phyloP scores from a whole-genome alignment of 2,329 filamentous ascomycete genomes.

The Paecilomyces variotii region DNA sequence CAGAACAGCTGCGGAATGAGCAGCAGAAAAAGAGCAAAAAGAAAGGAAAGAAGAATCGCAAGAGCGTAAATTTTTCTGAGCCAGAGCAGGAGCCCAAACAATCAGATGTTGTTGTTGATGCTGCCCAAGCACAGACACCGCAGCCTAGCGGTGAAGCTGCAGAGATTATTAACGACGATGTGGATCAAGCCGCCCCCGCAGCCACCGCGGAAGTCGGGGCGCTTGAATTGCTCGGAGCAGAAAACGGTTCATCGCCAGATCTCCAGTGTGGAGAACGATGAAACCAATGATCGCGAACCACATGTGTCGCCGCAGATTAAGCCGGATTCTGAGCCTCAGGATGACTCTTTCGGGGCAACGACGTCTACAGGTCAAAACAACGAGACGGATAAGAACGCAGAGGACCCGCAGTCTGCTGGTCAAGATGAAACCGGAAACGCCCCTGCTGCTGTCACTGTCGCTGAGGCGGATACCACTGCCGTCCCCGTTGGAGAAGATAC shows the following conservation, averaged over 20 bases:
- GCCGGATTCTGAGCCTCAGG: neutral
- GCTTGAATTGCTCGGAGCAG: neutral
- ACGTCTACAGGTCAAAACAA: neutral
- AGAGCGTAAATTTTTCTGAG: neutral
- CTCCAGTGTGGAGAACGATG: constrained; percentile 4
- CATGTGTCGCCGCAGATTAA: constrained; percentile 5
- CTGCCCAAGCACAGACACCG: neutral
- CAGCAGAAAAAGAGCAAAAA: neutral
- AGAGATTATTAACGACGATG: neutral
- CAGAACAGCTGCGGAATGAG: neutral
- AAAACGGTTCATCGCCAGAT: neutral
- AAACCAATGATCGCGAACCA: constrained; percentile 7
- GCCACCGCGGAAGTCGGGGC: constrained; percentile 2
- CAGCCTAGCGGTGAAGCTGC: neutral
- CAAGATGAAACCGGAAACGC: neutral
- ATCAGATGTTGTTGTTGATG: neutral
- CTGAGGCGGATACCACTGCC: neutral
- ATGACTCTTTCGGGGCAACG: neutral
- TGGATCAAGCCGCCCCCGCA: neutral
- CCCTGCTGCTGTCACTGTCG: neutral
- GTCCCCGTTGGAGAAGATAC: neutral
- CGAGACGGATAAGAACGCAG: neutral
- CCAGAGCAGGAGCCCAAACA: neutral
- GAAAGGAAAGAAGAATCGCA: neutral
- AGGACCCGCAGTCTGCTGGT: neutral